Conservation (phyloP, 192 early-diverging fungal genomes). For the Backusella morwellensis region DNA sequence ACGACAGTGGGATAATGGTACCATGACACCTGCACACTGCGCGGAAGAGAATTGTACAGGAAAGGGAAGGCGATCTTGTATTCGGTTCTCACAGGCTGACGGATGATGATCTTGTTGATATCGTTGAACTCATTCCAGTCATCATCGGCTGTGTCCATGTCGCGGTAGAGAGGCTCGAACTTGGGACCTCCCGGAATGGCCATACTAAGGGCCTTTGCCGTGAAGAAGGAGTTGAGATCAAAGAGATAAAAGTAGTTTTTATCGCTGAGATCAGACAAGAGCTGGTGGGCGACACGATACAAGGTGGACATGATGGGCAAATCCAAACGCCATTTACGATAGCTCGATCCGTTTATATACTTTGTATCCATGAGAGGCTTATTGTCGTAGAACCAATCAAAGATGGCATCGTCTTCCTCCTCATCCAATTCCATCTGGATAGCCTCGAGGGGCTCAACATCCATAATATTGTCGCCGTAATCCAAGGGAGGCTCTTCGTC, state of each 20-base stretch:
- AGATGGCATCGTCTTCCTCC: conserved; percentile 89
- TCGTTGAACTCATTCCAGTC: conserved; percentile 99
- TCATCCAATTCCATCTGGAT: conserved; percentile 99
- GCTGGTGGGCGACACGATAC: conserved; percentile 87
- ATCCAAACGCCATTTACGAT: conserved; percentile 88
- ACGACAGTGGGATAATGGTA: conserved; percentile 94
- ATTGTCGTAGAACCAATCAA: conserved; percentile 98
- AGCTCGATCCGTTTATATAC: conserved; percentile 86
- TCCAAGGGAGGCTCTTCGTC: conserved; percentile 99
- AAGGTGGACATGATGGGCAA: conserved; percentile 94
- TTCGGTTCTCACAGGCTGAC: conserved; percentile 97
- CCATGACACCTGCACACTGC: conserved; percentile 86
- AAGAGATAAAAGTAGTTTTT: conserved; percentile 99
- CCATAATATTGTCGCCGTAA: conserved; percentile 98
- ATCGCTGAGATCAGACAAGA: conserved; percentile 93
- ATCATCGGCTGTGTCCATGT: conserved; percentile 94
- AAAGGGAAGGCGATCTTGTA: conserved; percentile 99
- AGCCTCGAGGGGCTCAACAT: conserved; percentile 96
- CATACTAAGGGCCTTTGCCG: conserved; percentile 96
- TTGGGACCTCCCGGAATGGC: conserved; percentile 98
- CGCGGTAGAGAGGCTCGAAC: conserved; percentile 96
- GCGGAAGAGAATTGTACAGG: conserved; percentile 95
- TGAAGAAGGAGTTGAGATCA: conserved; percentile 93
- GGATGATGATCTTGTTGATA: conserved; percentile 99
- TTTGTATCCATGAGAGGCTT: conserved; percentile 77